phyloP scores from a whole-genome alignment of 2,329 filamentous ascomycete species.

The Grosmannia clavigera region DNA sequence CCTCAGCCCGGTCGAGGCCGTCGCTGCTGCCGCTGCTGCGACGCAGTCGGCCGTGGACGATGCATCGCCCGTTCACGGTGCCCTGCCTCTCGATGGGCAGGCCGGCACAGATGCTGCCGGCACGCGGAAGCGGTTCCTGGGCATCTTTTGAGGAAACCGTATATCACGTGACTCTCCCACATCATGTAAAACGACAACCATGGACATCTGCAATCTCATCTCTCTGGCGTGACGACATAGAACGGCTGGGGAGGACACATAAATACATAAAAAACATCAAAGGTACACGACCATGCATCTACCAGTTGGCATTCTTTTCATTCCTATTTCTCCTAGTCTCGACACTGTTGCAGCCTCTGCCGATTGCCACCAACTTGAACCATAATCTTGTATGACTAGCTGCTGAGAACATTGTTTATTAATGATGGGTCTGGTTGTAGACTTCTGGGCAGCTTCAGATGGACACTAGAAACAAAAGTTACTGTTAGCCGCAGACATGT shows the following conservation, averaged over 20 bases:
- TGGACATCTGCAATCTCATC: background rate
- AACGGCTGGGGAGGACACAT: too few species aligned
- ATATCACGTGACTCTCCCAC: background rate
- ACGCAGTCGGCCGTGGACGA: slow-evolving; percentile 21
- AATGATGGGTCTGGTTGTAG: too few species aligned
- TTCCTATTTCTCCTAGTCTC: background rate
- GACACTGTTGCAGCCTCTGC: slow-evolving; percentile 9
- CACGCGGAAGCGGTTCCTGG: slow-evolving; percentile 65
- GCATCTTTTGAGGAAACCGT: slow-evolving; percentile 51
- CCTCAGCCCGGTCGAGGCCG: background rate
- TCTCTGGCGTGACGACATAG: background rate
- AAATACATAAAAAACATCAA: too few species aligned
- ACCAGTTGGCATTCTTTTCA: too few species aligned
- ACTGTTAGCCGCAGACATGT: too few species aligned
- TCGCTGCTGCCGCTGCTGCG: slow-evolving; percentile 23
- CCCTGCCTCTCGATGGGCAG: background rate
- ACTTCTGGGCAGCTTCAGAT: too few species aligned
- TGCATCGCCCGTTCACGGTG: slow-evolving; percentile 12
- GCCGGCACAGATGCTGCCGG: background rate
- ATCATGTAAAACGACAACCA: slow-evolving; percentile 1
- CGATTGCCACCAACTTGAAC: slow-evolving; percentile 42
- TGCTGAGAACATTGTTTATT: too few species aligned
- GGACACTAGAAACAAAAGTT: too few species aligned
- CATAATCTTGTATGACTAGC: too few species aligned
- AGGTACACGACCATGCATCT: too few species aligned